These are phyloP conservation scores for Garcia nutans DNA, from an alignment of 345 rosid species.

Conservation along the genomic window DNA sequence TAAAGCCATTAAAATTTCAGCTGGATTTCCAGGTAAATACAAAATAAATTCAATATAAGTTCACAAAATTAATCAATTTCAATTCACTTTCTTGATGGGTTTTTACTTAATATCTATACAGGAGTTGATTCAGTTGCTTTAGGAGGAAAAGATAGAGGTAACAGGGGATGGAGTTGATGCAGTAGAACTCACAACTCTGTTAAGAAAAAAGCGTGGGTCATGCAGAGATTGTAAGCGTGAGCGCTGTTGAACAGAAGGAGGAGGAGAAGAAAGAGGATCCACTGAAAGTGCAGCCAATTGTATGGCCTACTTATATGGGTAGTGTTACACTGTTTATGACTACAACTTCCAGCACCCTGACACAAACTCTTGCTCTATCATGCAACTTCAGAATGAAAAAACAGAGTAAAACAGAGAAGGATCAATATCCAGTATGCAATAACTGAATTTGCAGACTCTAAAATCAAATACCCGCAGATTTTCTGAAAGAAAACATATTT, in stretches of 20 bases:
- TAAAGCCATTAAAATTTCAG: slow-evolving; percentile 24
- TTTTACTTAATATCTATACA: background rate
- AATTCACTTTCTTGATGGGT: background rate
- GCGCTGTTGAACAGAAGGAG: background rate
- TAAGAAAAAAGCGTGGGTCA: slow-evolving; percentile 42
- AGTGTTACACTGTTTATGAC: background rate
- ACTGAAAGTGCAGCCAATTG: background rate
- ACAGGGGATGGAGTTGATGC: slow-evolving; percentile 47
- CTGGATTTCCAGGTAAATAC: background rate
- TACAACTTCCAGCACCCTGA: background rate
- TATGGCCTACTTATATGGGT: background rate
- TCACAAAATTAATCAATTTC: background rate
- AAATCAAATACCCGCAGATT: no score
- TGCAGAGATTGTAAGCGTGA: slow-evolving; percentile 43
- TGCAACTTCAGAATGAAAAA: background rate
- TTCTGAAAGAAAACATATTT: no score
- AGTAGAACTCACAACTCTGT: slow-evolving; percentile 21
- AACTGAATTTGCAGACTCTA: no score
- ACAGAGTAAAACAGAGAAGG: background rate
- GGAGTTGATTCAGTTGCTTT: slow-evolving; percentile 45
- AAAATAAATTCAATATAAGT: no score
- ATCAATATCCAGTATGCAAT: no score
- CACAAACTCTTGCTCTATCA: background rate
- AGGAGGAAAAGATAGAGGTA: slow-evolving; percentile 48
- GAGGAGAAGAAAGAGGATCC: background rate